Evolutionary conservation across 768 basidiomycete genomes (phyloP), one percentile per base, ranked within the genome.

Genomic region (Mycena venus): DNA sequence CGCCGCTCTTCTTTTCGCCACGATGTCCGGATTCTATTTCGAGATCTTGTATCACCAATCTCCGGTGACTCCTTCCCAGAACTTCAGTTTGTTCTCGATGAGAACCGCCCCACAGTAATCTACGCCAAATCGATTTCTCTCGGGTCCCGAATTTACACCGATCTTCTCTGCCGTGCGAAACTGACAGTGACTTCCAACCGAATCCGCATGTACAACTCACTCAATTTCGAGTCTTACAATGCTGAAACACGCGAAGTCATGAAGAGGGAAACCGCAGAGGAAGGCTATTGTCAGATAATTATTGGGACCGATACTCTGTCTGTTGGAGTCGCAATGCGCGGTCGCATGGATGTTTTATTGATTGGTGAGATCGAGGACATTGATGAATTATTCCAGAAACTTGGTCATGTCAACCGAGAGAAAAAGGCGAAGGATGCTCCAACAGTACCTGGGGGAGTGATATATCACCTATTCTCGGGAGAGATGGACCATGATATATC

Each of bases 361-460:
- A 38, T 44, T 1, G 60, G 23, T 8, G 15, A 9, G 8, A 19
- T 62, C 8, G 60, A 27, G 3, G 60, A 62, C 21, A 10, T 40
- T 1, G 60, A 62, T 12, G 60, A 62, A 8, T 19, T 19, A 2
- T 12, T 62, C 6, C 79, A 78, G 49, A 79, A 80, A 64, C 72
- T 73, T 9, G 78, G 78, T n/a, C 70, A 73, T 63, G 32, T 75
- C 36, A 76, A 79, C 14, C 60, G 75, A 23, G 69, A 79, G 42
- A 36, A 38, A 14, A 8, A 49, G 23, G 68, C 72, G 32, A 38
- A 47, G n/a, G 75, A 75, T 58, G 42, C 79, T n/a, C n/a, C n/a
- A n/a, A n/a, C n/a, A n/a, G n/a, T n/a, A n/a, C n/a, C n/a, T n/a
- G n/a, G n/a, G n/a, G n/a, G n/a, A n/a, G n/a, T n/a, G n/a, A n/a